Percentiles rank a stretch among this genome's conserved stretches.
Evolutionary conservation across 192 early-diverging fungal species (phyloP).

Genomic region (Rhizoclosmatium globosum): DNA sequence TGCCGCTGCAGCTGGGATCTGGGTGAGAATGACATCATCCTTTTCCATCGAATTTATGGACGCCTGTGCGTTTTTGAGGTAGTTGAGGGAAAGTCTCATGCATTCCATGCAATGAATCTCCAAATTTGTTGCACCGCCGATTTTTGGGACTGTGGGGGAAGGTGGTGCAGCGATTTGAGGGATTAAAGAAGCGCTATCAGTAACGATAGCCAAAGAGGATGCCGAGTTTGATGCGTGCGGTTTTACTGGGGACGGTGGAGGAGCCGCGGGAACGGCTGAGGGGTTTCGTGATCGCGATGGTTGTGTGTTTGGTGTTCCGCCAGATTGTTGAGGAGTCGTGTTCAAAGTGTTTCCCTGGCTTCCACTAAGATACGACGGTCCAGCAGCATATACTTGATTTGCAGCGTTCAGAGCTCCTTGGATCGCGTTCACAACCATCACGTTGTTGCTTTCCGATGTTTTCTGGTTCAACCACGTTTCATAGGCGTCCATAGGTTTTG

Average conservation of each 20-base stretch:
- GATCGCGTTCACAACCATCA: constrained; percentile 19
- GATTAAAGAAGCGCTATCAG: background rate
- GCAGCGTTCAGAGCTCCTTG: constrained; percentile 29
- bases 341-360: background rate
- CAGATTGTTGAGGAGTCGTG: background rate
- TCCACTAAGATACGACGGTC: background rate
- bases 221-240: background rate
- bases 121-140: constrained; percentile 35
- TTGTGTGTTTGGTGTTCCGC: background rate
- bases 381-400: background rate
- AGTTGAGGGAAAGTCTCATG: constrained; percentile 57
- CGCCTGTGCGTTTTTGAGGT: constrained; percentile 56
- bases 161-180: constrained; percentile 31
- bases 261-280: background rate
- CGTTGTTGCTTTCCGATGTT: background rate
- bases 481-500: constrained; percentile 56
- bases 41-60: constrained; percentile 42
- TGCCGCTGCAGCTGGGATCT: background rate
- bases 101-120: constrained; percentile 57
- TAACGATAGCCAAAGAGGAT: constrained; percentile 7
- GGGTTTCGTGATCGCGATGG: constrained; percentile 21
- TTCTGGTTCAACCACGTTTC: constrained; percentile 54
- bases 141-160: background rate
- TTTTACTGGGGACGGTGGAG: constrained; percentile 3
- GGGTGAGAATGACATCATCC: background rate